Conservation (phyloP, 164 flowering plant species). For the Vitis vinifera region ASM3070453v1 NC_081809.1:24219501-24220000, state of each 20-base stretch:
- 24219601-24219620: slow-evolving; percentile 27
- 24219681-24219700: slow-evolving; percentile 71
- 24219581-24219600: slow-evolving; percentile 21
- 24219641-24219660: slow-evolving; percentile 52
- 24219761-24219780: slow-evolving; percentile 71
- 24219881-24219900: slow-evolving; percentile 57
- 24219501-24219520: slow-evolving; percentile 28
- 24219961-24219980: slow-evolving; percentile 54
- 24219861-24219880: slow-evolving; percentile 66
- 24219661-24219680: slow-evolving; percentile 75
- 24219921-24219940: slow-evolving; percentile 57
- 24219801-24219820: slow-evolving; percentile 66
- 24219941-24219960: slow-evolving; percentile 55
- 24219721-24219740: slow-evolving; percentile 62
- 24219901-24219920: slow-evolving; percentile 61
- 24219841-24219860: slow-evolving; percentile 50
- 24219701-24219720: slow-evolving; percentile 70
- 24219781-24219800: slow-evolving; percentile 75
- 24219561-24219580: slow-evolving; percentile 38
- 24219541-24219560: slow-evolving; percentile 30
- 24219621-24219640: slow-evolving; percentile 19
- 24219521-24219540: slow-evolving; percentile 29
- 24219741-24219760: slow-evolving; percentile 74
- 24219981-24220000: slow-evolving; percentile 55
- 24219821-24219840: slow-evolving; percentile 51